Evolutionary conservation across 2,329 filamentous ascomycete genomes (phyloP).

Genomic region (Teratosphaeria gauchensis): DNA sequence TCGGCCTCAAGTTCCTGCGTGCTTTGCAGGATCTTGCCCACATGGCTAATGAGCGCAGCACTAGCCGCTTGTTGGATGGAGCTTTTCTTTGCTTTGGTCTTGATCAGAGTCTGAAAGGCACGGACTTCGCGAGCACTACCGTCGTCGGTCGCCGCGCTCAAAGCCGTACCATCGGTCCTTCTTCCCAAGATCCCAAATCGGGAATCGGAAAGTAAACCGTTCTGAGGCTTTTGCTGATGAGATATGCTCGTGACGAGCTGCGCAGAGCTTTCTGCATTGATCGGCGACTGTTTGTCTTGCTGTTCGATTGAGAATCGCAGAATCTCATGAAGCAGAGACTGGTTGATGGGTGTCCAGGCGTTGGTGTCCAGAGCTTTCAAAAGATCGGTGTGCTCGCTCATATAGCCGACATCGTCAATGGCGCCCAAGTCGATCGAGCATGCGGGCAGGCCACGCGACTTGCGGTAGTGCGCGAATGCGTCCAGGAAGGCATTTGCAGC

Average conservation of each 20-base stretch:
- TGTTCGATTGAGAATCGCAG: background rate
- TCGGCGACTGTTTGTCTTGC: background rate
- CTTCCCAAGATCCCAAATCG: too few species aligned
- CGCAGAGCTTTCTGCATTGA: background rate
- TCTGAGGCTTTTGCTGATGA: too few species aligned
- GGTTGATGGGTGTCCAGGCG: background rate
- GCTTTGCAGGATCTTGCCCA: too few species aligned
- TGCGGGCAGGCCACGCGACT: conserved; percentile 13
- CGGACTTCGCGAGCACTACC: too few species aligned
- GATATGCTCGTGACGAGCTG: background rate
- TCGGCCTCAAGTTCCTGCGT: too few species aligned
- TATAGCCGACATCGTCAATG: conserved; percentile 21
- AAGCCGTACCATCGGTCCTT: too few species aligned
- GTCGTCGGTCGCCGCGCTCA: too few species aligned
- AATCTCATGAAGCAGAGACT: background rate
- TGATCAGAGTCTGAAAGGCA: too few species aligned
- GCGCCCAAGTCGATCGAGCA: conserved; percentile 21
- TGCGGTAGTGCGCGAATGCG: conserved; percentile 19
- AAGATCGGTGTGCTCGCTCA: background rate
- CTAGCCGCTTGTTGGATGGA: too few species aligned
- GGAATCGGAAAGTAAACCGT: too few species aligned
- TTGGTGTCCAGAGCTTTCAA: background rate
- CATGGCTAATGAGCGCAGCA: too few species aligned
- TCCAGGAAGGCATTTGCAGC: conserved; percentile 36
- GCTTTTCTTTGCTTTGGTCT: too few species aligned